These are phyloP conservation scores for Cordyceps fumosorosea DNA, from an alignment of 2,329 filamentous ascomycete genomes.

Conservation along the genomic window DNA sequence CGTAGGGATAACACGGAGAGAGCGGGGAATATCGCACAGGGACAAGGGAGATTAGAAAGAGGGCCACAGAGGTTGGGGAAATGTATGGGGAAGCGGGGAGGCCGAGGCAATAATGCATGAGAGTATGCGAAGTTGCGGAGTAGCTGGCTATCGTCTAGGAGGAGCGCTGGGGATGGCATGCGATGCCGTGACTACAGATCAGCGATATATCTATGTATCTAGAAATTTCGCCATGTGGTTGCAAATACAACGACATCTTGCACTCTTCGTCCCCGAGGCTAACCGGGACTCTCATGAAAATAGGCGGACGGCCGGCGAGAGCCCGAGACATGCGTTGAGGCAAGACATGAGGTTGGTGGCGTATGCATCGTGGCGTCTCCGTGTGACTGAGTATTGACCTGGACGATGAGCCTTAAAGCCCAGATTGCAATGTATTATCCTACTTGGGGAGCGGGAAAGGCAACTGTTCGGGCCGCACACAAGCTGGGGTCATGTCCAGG, in stretches of 20 bases:
- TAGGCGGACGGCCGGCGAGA: neutral
- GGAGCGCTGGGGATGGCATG: neutral
- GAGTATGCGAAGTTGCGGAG: neutral
- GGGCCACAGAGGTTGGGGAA: neutral
- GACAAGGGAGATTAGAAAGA: neutral
- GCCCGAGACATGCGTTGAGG: neutral
- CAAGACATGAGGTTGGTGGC: neutral
- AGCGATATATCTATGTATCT: neutral
- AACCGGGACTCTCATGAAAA: neutral
- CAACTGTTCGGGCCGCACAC: neutral
- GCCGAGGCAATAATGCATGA: neutral
- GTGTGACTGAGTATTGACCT: neutral
- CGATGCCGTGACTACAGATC: neutral
- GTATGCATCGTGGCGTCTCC: neutral
- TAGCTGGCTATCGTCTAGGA: neutral
- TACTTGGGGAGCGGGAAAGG: neutral
- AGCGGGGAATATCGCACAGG: neutral
- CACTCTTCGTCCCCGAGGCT: neutral
- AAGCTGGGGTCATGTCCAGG: neutral
- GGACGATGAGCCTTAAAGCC: neutral
- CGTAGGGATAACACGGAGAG: neutral
- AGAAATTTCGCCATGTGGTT: no score
- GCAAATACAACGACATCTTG: no score
- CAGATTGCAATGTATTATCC: neutral
- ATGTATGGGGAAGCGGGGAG: slow-evolving; percentile 6